These are phyloP conservation scores for Ogataea populi-albae DNA, from an alignment of 805 yeast genomes.

Conservation along the genomic window DNA sequence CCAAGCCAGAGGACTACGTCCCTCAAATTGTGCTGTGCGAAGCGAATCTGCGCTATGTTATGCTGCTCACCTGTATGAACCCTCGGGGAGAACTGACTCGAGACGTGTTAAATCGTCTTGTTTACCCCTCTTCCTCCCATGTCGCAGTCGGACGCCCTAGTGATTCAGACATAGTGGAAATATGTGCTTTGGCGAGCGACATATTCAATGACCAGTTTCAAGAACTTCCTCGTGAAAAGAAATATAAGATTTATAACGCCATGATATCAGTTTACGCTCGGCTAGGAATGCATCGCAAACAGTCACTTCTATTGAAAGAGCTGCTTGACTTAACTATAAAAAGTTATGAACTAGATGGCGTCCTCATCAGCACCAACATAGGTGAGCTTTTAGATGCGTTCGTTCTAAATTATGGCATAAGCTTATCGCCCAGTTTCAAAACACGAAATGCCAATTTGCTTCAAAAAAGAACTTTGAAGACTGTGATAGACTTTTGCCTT, in stretches of 20 bases:
- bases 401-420: slow-evolving; percentile 52
- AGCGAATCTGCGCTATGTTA: slow-evolving; percentile 58
- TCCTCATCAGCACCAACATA: slow-evolving; percentile 11
- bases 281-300: slow-evolving; percentile 62
- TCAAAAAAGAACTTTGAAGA: slow-evolving; percentile 39
- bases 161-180: slow-evolving; percentile 33
- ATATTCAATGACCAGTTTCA: slow-evolving; percentile 44
- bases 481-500: slow-evolving; percentile 53
- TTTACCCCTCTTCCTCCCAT: slow-evolving; percentile 25
- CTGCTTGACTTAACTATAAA: slow-evolving; percentile 47
- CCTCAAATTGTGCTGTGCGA: slow-evolving; percentile 83
- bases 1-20: slow-evolving; percentile 66
- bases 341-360: slow-evolving; percentile 9
- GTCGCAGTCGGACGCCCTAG: background rate
- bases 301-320: slow-evolving; percentile 66
- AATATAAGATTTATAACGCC: slow-evolving; percentile 60
- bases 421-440: background rate
- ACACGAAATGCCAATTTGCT: slow-evolving; percentile 8
- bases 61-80: slow-evolving; percentile 53
- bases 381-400: slow-evolving; percentile 43
- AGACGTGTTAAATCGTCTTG: slow-evolving; percentile 41
- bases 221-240: slow-evolving; percentile 48
- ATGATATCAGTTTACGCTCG: slow-evolving; percentile 63
- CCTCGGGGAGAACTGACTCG: slow-evolving; percentile 47
- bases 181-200: slow-evolving; percentile 47